Conservation (phyloP, 768 basidiomycete genomes). For the Tephrocybe sp. region DNA sequence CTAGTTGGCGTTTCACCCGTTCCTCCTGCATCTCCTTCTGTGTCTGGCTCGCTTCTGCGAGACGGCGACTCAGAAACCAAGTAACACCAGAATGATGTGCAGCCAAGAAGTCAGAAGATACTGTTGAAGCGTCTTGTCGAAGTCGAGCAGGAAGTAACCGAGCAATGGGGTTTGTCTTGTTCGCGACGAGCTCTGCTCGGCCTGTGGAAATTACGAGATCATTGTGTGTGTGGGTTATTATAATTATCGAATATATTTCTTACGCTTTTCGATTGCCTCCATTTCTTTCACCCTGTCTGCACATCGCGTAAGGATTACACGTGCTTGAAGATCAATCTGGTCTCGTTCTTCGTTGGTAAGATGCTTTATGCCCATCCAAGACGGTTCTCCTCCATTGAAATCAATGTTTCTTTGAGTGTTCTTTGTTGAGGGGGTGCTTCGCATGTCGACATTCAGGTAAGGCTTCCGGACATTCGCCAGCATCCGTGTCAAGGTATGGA, state of each 20-base stretch:
- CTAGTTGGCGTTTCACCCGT: conserved; percentile 82
- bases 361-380: conserved; percentile 64
- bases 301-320: conserved; percentile 81
- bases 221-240: conserved; percentile 11
- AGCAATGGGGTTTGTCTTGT: conserved; percentile 60
- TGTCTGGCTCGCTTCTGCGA: conserved; percentile 73
- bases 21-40: conserved; percentile 94
- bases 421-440: conserved; percentile 48
- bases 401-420: conserved; percentile 56
- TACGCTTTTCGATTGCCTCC: conserved; percentile 88
- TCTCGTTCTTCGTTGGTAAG: conserved; percentile 91
- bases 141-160: conserved; percentile 73
- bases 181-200: conserved; percentile 63
- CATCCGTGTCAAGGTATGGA: conserved; percentile 67
- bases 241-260: conserved; percentile 15
- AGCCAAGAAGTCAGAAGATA: conserved; percentile 71
- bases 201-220: conserved; percentile 37
- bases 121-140: conserved; percentile 48
- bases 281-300: conserved; percentile 84
- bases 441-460: conserved; percentile 79
- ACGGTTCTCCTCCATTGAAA: conserved; percentile 40
- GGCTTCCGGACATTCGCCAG: conserved; percentile 75
- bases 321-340: conserved; percentile 91
- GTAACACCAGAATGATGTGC: conserved; percentile 92
- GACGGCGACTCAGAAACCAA: conserved; percentile 82